These are phyloP conservation scores for Pouteria glomerata DNA, from an alignment of 148 eudicot genomes.

Conservation along the genomic window DNA sequence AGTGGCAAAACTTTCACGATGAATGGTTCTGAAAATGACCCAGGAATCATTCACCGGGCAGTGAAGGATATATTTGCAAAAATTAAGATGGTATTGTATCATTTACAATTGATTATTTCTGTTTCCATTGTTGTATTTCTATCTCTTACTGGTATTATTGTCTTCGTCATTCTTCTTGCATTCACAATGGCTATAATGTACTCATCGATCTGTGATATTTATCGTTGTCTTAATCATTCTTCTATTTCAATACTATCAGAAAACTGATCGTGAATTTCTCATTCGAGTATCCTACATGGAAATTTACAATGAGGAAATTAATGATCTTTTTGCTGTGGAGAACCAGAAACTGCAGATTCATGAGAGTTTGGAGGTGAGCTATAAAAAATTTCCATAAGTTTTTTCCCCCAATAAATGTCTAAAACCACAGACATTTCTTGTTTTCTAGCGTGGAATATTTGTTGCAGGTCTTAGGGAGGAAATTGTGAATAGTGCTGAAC, in stretches of 20 bases:
- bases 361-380: constrained; percentile 82
- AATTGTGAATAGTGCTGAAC: constrained; percentile 78
- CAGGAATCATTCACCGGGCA: constrained; percentile 81
- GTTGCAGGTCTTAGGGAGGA: constrained; percentile 97
- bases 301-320: constrained; percentile 95
- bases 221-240: not conserved
- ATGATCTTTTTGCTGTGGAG: constrained; percentile 79
- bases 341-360: constrained; percentile 88
- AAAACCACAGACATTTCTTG: constrained; percentile 15
- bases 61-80: constrained; percentile 70
- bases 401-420: too few relatives aligned
- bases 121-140: not conserved
- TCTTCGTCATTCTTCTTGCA: not conserved
- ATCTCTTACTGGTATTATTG: not conserved
- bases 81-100: constrained; percentile 46
- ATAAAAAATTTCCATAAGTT: constrained; percentile 1
- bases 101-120: not conserved
- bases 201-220: not conserved
- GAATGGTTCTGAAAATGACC: constrained; percentile 92
- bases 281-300: constrained; percentile 98
- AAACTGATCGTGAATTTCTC: constrained; percentile 66
- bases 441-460: constrained; percentile 79
- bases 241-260: constrained; percentile 30
- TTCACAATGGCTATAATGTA: not conserved
- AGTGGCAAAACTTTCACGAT: constrained; percentile 98